Conservation (phyloP, 1,139 yeast species). For the Blastobotrys proliferans region DNA sequence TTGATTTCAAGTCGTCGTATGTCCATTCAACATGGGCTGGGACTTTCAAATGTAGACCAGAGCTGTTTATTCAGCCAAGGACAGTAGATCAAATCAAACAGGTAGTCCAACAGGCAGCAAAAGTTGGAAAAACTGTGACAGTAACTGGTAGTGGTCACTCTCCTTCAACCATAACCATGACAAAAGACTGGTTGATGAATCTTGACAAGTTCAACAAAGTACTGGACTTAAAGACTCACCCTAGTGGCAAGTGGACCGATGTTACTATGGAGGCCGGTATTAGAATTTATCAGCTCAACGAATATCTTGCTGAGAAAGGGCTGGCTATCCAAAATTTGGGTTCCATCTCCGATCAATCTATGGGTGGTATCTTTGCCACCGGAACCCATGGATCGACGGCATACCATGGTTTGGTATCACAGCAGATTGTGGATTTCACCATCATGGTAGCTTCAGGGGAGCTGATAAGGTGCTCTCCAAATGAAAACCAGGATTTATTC, state of each 20-base stretch:
- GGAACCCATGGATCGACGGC: constrained; percentile 97
- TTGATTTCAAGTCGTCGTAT: constrained; percentile 10
- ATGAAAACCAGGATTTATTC: constrained; percentile 65
- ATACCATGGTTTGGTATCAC: constrained; percentile 84
- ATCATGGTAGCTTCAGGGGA: constrained; percentile 66
- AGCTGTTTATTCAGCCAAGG: constrained; percentile 71
- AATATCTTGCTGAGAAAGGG: constrained; percentile 54
- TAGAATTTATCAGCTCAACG: constrained; percentile 73
- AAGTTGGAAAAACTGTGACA: constrained; percentile 61
- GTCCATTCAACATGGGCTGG: constrained; percentile 85
- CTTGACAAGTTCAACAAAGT: constrained; percentile 64
- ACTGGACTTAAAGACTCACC: constrained; percentile 40
- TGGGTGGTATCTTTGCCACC: constrained; percentile 91
- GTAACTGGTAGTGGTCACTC: constrained; percentile 95
- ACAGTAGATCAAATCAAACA: constrained; percentile 57
- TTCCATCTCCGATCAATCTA: constrained; percentile 87
- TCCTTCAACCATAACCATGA: constrained; percentile 87
- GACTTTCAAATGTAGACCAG: constrained; percentile 74
- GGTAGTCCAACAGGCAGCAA: constrained; percentile 63
- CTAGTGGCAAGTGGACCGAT: constrained; percentile 68
- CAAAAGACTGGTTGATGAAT: constrained; percentile 83
- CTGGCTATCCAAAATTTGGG: constrained; percentile 90
- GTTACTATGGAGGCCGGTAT: constrained; percentile 92
- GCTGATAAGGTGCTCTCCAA: constrained; percentile 62
- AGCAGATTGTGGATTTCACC: constrained; percentile 76